phyloP scores from a whole-genome alignment of 148 eudicot genomes.

The Simmondsia chinensis region DNA sequence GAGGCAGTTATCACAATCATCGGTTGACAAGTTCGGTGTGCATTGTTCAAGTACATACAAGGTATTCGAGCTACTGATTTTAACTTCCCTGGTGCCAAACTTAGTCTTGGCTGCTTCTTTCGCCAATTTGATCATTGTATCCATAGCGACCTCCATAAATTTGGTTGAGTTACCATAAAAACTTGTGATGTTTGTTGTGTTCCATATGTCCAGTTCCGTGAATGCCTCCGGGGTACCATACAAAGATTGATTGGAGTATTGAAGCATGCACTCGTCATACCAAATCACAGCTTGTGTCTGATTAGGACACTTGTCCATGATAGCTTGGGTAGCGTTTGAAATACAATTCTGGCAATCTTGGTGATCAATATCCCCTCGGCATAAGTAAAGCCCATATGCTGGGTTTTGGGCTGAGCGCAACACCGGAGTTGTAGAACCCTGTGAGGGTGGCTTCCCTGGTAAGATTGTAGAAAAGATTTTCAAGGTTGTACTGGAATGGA shows the following conservation, averaged over 20 bases:
- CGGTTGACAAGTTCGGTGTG: constrained; percentile 1
- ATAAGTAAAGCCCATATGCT: not conserved
- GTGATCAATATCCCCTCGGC: not conserved
- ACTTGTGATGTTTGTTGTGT: constrained; percentile 2
- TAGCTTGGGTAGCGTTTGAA: not conserved
- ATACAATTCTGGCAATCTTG: not conserved
- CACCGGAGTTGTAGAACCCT: not conserved
- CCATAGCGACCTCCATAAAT: not conserved
- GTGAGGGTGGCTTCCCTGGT: no score
- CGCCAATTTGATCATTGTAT: constrained; percentile 2
- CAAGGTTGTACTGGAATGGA: no score
- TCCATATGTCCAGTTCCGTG: not conserved
- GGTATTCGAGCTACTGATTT: not conserved
- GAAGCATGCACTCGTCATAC: constrained; percentile 15
- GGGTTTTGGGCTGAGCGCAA: not conserved
- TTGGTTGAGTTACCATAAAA: not conserved
- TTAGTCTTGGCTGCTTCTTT: not conserved
- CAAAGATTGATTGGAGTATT: constrained; percentile 9
- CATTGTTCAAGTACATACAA: constrained; percentile 12
- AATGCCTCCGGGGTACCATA: not conserved
- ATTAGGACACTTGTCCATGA: not conserved
- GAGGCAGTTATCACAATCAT: constrained; percentile 7
- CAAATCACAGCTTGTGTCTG: constrained; percentile 8
- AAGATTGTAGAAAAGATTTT: no score
- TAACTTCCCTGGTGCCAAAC: constrained; percentile 3